Conservation (phyloP, 202 grass and related monocot species). For the Carex arenaria region DNA sequence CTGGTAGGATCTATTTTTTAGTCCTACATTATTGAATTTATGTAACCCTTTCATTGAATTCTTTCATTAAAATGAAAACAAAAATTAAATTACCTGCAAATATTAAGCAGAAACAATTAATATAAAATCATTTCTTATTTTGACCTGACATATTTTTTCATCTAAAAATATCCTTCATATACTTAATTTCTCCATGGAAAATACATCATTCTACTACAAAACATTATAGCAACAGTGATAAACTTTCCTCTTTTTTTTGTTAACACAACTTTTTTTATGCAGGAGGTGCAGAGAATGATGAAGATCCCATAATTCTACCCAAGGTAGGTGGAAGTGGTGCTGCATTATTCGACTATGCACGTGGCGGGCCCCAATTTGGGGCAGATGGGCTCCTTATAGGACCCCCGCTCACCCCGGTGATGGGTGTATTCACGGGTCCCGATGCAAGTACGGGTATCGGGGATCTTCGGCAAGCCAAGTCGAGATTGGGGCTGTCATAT, state of each 20-base stretch:
- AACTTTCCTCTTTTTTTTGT: not conserved
- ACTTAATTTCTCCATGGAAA: not conserved
- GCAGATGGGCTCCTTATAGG: conserved; percentile 89
- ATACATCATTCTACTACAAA: not conserved
- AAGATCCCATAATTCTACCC: conserved; percentile 31
- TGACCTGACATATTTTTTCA: not conserved
- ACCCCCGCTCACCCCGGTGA: conserved; percentile 73
- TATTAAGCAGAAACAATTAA: not conserved
- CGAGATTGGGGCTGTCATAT: conserved; percentile 82
- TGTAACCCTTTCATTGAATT: not conserved
- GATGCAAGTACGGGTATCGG: conserved; percentile 69
- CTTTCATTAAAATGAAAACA: not conserved
- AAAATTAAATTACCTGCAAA: not conserved
- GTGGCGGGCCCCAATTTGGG: conserved; percentile 87
- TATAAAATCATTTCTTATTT: too few relatives aligned
- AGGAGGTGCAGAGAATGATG: not conserved
- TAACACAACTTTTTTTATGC: not conserved
- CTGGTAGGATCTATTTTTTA: not conserved
- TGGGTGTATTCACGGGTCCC: conserved; percentile 81
- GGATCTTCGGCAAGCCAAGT: conserved; percentile 59
- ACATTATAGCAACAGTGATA: not conserved
- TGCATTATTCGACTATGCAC: conserved; percentile 82
- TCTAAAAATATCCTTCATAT: not conserved
- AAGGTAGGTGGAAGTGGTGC: conserved; percentile 90
- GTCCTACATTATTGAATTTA: not conserved